Percentiles rank a stretch among this genome's conserved stretches.
Evolutionary conservation across 352 stramenopile species (phyloP).

Genomic region (Globisporangium carolinianum): DNA sequence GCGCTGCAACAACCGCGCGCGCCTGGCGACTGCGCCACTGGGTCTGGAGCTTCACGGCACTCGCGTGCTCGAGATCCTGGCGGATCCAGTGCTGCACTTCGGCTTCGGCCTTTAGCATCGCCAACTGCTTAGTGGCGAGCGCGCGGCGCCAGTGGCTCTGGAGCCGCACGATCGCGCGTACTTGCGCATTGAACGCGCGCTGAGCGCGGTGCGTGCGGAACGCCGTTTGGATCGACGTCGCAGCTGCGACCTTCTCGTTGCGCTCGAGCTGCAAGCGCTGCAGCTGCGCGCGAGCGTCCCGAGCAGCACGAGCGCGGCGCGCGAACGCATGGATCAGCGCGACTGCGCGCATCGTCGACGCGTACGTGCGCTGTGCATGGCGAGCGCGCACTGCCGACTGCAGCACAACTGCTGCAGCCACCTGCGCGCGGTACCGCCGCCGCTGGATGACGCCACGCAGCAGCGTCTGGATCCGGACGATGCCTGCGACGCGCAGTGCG

Average conservation of each 20-base stretch:
- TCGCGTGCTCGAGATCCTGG: slow-evolving; percentile 15
- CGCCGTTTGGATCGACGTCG: slow-evolving; percentile 20
- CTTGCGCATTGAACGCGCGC: slow-evolving; percentile 11
- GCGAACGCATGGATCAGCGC: slow-evolving; percentile 26
- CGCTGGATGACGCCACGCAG: slow-evolving; percentile 26
- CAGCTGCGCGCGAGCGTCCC: slow-evolving; percentile 10
- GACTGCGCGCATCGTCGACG: slow-evolving; percentile 18
- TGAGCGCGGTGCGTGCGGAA: slow-evolving; percentile 13
- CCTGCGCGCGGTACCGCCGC: slow-evolving; percentile 21
- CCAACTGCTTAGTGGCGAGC: slow-evolving; percentile 10
- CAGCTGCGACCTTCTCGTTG: slow-evolving; percentile 11
- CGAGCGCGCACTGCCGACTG: slow-evolving; percentile 29
- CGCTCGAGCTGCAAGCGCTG: not conserved
- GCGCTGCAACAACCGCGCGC: slow-evolving; percentile 6
- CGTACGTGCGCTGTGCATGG: slow-evolving; percentile 21
- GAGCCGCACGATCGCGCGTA: slow-evolving; percentile 17
- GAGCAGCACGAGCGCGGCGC: slow-evolving; percentile 10
- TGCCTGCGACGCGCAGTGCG: slow-evolving; percentile 18
- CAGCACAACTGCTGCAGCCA: slow-evolving; percentile 23
- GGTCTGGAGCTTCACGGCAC: slow-evolving; percentile 28
- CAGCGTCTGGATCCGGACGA: slow-evolving; percentile 33
- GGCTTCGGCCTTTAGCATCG: slow-evolving; percentile 11
- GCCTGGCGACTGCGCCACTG: slow-evolving; percentile 22
- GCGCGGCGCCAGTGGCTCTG: slow-evolving; percentile 28
- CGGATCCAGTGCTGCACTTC: slow-evolving; percentile 12